phyloP scores from a whole-genome alignment of 1,139 yeast species.

The Lodderomyces elongisporus region DNA sequence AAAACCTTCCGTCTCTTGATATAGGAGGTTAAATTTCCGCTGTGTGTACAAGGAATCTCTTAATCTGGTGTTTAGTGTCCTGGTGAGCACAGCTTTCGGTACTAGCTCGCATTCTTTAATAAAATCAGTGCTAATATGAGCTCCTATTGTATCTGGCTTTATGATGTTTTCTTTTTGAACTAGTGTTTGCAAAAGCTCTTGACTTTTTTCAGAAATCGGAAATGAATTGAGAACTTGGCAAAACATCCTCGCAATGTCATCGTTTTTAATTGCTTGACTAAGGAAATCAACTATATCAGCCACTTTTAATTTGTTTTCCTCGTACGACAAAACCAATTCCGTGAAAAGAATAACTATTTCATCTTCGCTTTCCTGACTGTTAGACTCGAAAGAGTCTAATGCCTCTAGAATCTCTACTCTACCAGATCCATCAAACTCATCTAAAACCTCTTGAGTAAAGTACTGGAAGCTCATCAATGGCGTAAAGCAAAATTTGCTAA shows the following conservation, averaged over 20 bases:
- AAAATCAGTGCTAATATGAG: constrained; percentile 30
- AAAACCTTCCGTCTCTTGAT: constrained; percentile 81
- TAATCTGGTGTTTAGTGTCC: constrained; percentile 40
- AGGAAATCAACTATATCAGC: constrained; percentile 26
- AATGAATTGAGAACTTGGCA: constrained; percentile 44
- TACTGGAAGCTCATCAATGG: constrained; percentile 13
- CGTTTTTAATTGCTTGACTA: constrained; percentile 26
- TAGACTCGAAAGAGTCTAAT: constrained; percentile 20
- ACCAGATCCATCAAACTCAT: constrained; percentile 24
- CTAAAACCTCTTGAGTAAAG: constrained; percentile 26
- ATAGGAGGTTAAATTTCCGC: constrained; percentile 65
- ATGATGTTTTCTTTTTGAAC: constrained; percentile 23
- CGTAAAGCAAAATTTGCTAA: too few species aligned
- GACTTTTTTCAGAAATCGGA: constrained; percentile 28
- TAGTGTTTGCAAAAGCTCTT: constrained; percentile 21
- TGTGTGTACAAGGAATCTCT: constrained; percentile 62
- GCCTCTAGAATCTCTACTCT: constrained; percentile 25
- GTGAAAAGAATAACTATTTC: constrained; percentile 25
- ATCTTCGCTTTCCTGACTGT: constrained; percentile 15
- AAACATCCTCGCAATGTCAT: constrained; percentile 33
- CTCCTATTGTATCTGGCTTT: constrained; percentile 34
- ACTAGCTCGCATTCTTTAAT: constrained; percentile 36
- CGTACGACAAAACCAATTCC: constrained; percentile 31
- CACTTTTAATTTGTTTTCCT: constrained; percentile 21
- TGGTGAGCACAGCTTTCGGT: constrained; percentile 32